Conservation (phyloP, 148 eudicot genomes). For the Chenopodium suecicum region DNA sequence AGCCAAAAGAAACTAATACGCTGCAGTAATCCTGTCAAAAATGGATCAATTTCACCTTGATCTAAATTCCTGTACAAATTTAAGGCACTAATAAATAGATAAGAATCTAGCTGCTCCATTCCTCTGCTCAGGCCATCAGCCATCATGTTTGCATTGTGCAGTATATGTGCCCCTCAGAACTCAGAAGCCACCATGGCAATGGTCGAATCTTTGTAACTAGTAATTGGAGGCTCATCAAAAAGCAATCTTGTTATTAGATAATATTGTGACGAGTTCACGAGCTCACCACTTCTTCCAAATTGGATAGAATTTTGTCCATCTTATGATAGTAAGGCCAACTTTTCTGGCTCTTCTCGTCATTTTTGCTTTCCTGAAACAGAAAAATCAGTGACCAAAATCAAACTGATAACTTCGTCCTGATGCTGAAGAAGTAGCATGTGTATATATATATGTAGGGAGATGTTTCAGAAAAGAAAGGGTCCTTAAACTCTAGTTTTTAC, state of each 20-base stretch:
- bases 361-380: constrained; percentile 66
- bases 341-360: constrained; percentile 37
- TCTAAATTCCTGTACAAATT: constrained; percentile 15
- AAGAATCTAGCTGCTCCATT: not conserved
- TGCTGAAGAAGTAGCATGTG: no score
- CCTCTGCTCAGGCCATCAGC: constrained; percentile 2
- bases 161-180: not conserved
- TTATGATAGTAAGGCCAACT: constrained; percentile 73
- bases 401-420: not conserved
- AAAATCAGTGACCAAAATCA: constrained; percentile 8
- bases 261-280: constrained; percentile 28
- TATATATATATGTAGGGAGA: no score
- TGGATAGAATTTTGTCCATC: constrained; percentile 56
- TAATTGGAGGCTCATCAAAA: not conserved
- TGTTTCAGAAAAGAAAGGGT: not conserved
- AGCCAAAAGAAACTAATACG: not conserved
- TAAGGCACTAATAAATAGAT: not conserved
- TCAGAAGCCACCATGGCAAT: constrained; percentile 6
- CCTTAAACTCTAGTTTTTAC: not conserved
- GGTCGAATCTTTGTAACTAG: not conserved
- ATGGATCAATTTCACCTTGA: constrained; percentile 12
- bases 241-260: not conserved
- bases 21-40: constrained; percentile 22
- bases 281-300: constrained; percentile 39
- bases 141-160: not conserved